Evolutionary conservation across 2,329 filamentous ascomycete genomes (phyloP), one percentile per base, ranked within the genome.

Genomic region (Penicillium sp.): DNA sequence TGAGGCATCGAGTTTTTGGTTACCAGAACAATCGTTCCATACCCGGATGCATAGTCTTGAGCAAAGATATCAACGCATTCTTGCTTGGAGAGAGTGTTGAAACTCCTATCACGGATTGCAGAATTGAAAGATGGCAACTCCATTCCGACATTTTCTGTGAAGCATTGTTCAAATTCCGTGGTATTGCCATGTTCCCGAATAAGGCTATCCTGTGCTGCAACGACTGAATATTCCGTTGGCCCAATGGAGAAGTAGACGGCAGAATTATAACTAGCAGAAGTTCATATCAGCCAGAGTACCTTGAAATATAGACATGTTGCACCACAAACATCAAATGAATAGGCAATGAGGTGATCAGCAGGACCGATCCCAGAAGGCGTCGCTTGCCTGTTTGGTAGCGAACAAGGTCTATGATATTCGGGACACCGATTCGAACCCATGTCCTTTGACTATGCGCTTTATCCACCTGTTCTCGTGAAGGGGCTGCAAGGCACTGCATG

Each of bases 401-500:
- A 4, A 75, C 43, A 1, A 73, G 46, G 3, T 67, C 49, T 23
- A 50, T 54, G 41, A 49, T 49, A 23, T 49, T 49, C 13, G 46
- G 46, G 9, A 49, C 21, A 3, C 48, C n/a, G 19, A 62, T 51
- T 21, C 38, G 23, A 42, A 51, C 12, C 49, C 49, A 51, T 41
- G 37, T 51, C 19, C n/a, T 51, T 38, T 41, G 49, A 21, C n/a
- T 51, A 25, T 51, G 49, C 2, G 49, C 49, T 29, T 40, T 33
- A 25, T 51, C 49, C 8, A 51, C 49, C 27, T 51, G 35, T 8
- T 40, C 27, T 29, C 49, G 49, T 5, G 49, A 41, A 12, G 49
- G 49, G 4, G 49, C 49, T 6, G 49, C 25, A 21, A 51, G 49
- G 13, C 37, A 51, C 10, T 51, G 49, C 51, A 54, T 54, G 33